Conservation (phyloP, 345 rosid species). For the Populus alba region DNA sequence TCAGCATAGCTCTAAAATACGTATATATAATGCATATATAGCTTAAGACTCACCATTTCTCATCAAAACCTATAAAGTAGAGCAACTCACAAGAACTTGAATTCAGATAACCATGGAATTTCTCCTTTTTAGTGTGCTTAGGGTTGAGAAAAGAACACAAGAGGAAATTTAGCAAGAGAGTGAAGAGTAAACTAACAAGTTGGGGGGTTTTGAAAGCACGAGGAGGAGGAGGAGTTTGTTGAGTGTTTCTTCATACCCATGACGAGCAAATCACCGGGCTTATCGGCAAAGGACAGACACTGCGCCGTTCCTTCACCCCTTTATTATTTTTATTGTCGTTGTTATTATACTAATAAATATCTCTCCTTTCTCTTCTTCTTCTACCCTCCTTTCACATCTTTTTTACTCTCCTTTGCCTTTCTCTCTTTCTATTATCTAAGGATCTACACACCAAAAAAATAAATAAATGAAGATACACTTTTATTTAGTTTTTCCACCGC, state of each 20-base stretch:
- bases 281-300: conserved; percentile 46
- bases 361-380: background rate
- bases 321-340: background rate
- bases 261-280: conserved; percentile 42
- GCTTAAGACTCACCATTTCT: background rate
- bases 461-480: no score
- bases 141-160: background rate
- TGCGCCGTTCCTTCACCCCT: conserved; percentile 31
- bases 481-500: no score
- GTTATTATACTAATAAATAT: conserved; percentile 13
- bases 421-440: background rate
- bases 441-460: no score
- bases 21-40: background rate
- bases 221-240: background rate
- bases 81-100: background rate
- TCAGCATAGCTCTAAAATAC: background rate
- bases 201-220: background rate
- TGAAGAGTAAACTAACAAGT: background rate
- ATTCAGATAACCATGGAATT: background rate
- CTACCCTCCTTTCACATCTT: conserved; percentile 10
- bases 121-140: background rate
- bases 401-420: conserved; percentile 15
- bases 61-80: background rate
- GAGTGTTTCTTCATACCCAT: conserved; percentile 23
- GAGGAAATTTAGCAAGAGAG: background rate